phyloP scores from a whole-genome alignment of 2,329 filamentous ascomycete genomes.

The Penicillium sp. region DNA sequence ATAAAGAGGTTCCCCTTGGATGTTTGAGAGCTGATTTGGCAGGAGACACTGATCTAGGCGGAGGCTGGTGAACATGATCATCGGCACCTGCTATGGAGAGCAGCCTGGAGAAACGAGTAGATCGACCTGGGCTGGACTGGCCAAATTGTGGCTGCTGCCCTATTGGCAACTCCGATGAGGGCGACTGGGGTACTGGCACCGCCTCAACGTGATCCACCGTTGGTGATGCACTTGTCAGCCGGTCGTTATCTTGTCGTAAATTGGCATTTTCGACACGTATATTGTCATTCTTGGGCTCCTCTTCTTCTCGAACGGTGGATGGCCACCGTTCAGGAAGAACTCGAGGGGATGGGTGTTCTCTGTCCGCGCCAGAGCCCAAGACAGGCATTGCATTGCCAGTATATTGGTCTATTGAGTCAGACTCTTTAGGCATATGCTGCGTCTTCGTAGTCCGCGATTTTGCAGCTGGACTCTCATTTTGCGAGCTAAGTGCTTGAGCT shows the following conservation, averaged over 20 bases:
- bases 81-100: constrained; percentile 49
- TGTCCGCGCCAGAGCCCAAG: background rate
- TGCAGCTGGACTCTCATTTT: constrained; percentile 13
- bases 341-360: constrained; percentile 14
- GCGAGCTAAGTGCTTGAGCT: constrained; percentile 26
- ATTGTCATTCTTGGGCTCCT: constrained; percentile 3
- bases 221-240: constrained; percentile 11
- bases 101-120: constrained; percentile 57
- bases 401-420: background rate
- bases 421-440: background rate
- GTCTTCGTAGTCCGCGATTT: constrained; percentile 9
- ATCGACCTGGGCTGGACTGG: constrained; percentile 51
- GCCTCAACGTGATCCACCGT: constrained; percentile 16
- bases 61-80: constrained; percentile 57
- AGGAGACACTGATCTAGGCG: constrained; percentile 59
- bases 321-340: constrained; percentile 13
- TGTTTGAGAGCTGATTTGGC: constrained; percentile 63
- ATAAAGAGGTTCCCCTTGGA: constrained; percentile 47
- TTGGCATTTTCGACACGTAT: background rate
- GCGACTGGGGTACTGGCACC: constrained; percentile 19
- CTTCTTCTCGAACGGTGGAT: constrained; percentile 11
- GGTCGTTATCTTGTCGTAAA: background rate
- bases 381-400: background rate
- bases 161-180: constrained; percentile 14
- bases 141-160: constrained; percentile 25